phyloP scores from a whole-genome alignment of 768 basidiomycete genomes.

The Mycena capillaripes region DNA sequence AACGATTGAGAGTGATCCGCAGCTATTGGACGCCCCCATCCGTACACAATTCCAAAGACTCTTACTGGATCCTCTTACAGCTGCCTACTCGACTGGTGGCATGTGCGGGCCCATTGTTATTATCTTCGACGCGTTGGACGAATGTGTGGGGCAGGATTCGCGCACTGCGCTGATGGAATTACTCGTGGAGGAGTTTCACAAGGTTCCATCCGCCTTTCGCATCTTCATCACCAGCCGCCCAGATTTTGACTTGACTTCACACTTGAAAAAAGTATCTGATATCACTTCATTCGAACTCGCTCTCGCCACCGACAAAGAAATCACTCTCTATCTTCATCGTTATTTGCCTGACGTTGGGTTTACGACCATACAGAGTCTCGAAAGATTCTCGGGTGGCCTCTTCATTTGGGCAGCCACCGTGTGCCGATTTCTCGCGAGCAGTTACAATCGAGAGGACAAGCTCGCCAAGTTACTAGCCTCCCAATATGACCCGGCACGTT shows the following conservation, averaged over 20 bases:
- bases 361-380: constrained; percentile 24
- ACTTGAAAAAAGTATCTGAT: neutral
- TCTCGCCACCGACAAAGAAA: constrained; percentile 11
- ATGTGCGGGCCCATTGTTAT: constrained; percentile 32
- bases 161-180: constrained; percentile 32
- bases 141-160: constrained; percentile 32
- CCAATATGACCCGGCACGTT: too few relatives aligned
- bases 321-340: constrained; percentile 14
- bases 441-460: too few relatives aligned
- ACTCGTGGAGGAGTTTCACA: constrained; percentile 22
- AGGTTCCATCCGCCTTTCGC: constrained; percentile 35
- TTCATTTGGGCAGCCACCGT: too few relatives aligned
- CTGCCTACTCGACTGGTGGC: neutral
- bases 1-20: neutral
- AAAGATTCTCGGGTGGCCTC: constrained; percentile 7
- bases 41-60: constrained; percentile 6
- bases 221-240: constrained; percentile 39
- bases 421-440: too few relatives aligned
- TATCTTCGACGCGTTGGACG: constrained; percentile 43
- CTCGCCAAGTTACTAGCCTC: too few relatives aligned
- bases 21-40: constrained; percentile 1
- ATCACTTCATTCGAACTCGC: neutral
- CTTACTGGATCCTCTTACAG: neutral
- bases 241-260: constrained; percentile 33
- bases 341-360: constrained; percentile 20